Percentiles rank a stretch among this genome's conserved stretches.
These are phyloP conservation scores for Neostapfia colusana DNA, from an alignment of 176 grass and related monocot genomes.

Conservation along the genomic window DNA sequence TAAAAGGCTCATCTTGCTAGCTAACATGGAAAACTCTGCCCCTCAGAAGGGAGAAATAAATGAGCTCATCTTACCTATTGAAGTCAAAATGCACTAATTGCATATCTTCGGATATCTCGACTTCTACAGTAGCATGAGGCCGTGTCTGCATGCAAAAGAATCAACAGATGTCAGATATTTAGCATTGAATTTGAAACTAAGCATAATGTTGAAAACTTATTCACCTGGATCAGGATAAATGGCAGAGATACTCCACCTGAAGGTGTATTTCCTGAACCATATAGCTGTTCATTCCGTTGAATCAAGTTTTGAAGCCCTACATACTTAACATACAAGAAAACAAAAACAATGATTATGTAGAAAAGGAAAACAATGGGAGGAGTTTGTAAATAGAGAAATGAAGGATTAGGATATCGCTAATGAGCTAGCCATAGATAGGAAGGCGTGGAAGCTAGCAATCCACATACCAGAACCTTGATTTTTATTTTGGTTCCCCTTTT, in stretches of 20 bases:
- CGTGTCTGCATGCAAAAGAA: conserved; percentile 60
- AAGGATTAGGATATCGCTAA: too few relatives aligned
- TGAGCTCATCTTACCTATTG: conserved; percentile 47
- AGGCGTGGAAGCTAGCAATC: too few relatives aligned
- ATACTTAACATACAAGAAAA: conserved; percentile 53
- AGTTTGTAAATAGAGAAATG: too few relatives aligned
- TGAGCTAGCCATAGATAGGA: too few relatives aligned
- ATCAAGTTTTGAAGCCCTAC: conserved; percentile 86
- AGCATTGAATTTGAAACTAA: background rate
- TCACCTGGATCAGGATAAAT: conserved; percentile 97
- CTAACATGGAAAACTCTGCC: background rate
- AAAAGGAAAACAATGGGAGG: too few relatives aligned
- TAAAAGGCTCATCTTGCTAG: background rate
- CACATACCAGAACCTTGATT: too few relatives aligned
- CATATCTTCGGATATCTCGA: conserved; percentile 99
- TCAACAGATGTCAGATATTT: background rate
- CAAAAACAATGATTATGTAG: background rate
- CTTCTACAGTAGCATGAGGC: conserved; percentile 96
- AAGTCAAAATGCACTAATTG: conserved; percentile 96
- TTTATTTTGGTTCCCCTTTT: too few relatives aligned
- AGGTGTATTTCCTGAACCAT: conserved; percentile 79
- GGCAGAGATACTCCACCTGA: conserved; percentile 87
- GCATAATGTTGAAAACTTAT: conserved; percentile 14
- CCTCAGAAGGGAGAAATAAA: background rate
- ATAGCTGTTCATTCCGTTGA: conserved; percentile 70